phyloP scores from a whole-genome alignment of 805 yeast species.

The Candida ovalis region DNA sequence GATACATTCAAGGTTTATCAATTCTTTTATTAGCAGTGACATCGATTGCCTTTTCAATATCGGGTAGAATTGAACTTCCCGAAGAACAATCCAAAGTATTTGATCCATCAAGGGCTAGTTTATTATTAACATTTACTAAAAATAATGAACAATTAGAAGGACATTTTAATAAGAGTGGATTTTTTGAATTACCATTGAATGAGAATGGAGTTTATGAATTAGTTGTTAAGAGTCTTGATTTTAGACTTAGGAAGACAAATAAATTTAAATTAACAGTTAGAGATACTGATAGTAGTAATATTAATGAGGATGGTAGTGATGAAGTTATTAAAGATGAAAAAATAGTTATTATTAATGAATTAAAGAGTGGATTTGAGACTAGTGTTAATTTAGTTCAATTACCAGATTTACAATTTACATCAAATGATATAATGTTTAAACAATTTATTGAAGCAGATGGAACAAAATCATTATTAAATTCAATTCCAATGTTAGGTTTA shows the following conservation, averaged over 20 bases:
- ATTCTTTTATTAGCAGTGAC: not conserved
- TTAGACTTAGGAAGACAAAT: constrained; percentile 12
- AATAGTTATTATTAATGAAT: constrained; percentile 6
- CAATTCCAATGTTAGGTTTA: constrained; percentile 19
- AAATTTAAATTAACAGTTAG: not conserved
- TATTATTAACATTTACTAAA: constrained; percentile 2
- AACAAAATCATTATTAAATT: constrained; percentile 7
- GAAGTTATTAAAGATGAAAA: not conserved
- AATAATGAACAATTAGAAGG: not conserved
- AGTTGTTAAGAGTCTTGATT: constrained; percentile 18
- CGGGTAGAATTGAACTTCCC: constrained; percentile 3
- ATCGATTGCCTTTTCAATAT: constrained; percentile 2
- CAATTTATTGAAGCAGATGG: constrained; percentile 14
- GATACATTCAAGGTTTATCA: not conserved
- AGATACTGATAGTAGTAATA: not conserved
- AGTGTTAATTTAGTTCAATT: constrained; percentile 3
- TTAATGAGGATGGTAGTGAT: too few relatives aligned
- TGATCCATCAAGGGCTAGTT: constrained; percentile 20
- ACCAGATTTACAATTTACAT: constrained; percentile 8
- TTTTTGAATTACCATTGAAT: constrained; percentile 10
- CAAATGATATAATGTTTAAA: constrained; percentile 12
- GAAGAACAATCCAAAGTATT: constrained; percentile 5
- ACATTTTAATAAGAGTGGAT: constrained; percentile 17
- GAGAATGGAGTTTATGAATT: constrained; percentile 13
- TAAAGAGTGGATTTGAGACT: constrained; percentile 7